Conservation (phyloP, 352 stramenopile genomes). For the Phytophthora tentaculata region DNA sequence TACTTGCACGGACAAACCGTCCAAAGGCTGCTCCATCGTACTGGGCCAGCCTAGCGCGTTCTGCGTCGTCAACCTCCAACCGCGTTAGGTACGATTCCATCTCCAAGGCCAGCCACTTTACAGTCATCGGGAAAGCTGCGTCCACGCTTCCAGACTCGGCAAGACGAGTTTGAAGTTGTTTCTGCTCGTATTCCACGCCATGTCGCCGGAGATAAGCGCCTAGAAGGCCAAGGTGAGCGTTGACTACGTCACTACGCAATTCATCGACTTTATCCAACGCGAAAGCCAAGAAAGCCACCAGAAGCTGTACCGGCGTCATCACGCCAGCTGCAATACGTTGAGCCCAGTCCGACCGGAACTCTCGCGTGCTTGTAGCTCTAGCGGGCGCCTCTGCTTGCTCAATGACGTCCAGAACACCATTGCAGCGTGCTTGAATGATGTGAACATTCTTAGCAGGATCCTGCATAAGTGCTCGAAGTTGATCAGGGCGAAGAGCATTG, state of each 20-base stretch:
- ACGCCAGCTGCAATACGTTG: slow-evolving; percentile 30
- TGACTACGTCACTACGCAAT: slow-evolving; percentile 65
- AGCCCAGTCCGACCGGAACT: slow-evolving; percentile 44
- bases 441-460: slow-evolving; percentile 35
- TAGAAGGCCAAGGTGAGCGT: slow-evolving; percentile 62
- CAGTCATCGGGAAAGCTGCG: slow-evolving; percentile 42
- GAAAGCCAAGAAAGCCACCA: slow-evolving; percentile 76
- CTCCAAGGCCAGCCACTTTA: slow-evolving; percentile 58
- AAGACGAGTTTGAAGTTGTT: slow-evolving; percentile 48
- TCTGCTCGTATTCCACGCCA: slow-evolving; percentile 71
- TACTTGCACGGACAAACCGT: slow-evolving; percentile 50
- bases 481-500: slow-evolving; percentile 35
- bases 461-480: slow-evolving; percentile 47
- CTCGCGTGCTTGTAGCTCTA: slow-evolving; percentile 48
- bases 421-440: slow-evolving; percentile 49
- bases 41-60: slow-evolving; percentile 31
- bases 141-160: slow-evolving; percentile 32
- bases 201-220: slow-evolving; percentile 62
- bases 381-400: slow-evolving; percentile 57
- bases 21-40: slow-evolving; percentile 49
- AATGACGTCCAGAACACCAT: slow-evolving; percentile 54
- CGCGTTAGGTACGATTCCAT: slow-evolving; percentile 38
- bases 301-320: slow-evolving; percentile 33
- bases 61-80: slow-evolving; percentile 24
- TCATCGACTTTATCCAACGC: slow-evolving; percentile 69